These are phyloP conservation scores for Aristolochia contorta DNA, from an alignment of 164 flowering plant genomes.

Conservation along the genomic window DNA sequence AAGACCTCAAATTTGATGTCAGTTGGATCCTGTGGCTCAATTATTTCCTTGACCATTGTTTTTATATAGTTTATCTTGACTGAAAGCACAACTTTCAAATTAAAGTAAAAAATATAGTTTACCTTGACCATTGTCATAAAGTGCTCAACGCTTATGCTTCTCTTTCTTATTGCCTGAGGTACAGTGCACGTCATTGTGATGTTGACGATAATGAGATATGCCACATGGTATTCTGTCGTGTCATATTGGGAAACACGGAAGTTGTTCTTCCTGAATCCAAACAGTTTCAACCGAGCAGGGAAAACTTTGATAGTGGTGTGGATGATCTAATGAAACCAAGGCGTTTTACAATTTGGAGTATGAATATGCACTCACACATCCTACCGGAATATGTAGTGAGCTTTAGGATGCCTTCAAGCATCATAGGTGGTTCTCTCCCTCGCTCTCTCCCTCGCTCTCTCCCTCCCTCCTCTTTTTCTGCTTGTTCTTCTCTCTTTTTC, in stretches of 20 bases:
- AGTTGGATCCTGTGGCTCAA: too few species aligned
- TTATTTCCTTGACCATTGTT: too few species aligned
- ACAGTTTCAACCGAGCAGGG: slow-evolving; percentile 66
- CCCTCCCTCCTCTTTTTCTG: too few species aligned
- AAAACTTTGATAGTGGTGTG: slow-evolving; percentile 74
- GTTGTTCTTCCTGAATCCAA: slow-evolving; percentile 45
- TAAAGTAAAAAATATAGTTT: too few species aligned
- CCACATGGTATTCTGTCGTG: slow-evolving; percentile 78
- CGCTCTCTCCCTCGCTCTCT: background rate
- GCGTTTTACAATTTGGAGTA: slow-evolving; percentile 60
- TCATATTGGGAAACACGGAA: slow-evolving; percentile 92
- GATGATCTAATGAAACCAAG: slow-evolving; percentile 62
- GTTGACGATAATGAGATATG: slow-evolving; percentile 86
- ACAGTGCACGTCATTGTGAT: slow-evolving; percentile 69
- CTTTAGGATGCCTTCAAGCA: slow-evolving; percentile 48
- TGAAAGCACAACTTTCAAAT: too few species aligned
- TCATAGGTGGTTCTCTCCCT: slow-evolving; percentile 47
- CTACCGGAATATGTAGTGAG: slow-evolving; percentile 79
- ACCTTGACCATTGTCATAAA: too few species aligned
- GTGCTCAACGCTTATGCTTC: slow-evolving; percentile 23
- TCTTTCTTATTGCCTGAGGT: slow-evolving; percentile 10
- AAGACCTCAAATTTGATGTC: too few species aligned
- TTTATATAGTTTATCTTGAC: too few species aligned
- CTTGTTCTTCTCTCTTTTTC: too few species aligned
- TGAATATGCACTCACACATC: slow-evolving; percentile 71